Evolutionary conservation across 352 stramenopile species (phyloP), one percentile per base, ranked within the genome.

Genomic region (Phytophthora foliorum): DNA sequence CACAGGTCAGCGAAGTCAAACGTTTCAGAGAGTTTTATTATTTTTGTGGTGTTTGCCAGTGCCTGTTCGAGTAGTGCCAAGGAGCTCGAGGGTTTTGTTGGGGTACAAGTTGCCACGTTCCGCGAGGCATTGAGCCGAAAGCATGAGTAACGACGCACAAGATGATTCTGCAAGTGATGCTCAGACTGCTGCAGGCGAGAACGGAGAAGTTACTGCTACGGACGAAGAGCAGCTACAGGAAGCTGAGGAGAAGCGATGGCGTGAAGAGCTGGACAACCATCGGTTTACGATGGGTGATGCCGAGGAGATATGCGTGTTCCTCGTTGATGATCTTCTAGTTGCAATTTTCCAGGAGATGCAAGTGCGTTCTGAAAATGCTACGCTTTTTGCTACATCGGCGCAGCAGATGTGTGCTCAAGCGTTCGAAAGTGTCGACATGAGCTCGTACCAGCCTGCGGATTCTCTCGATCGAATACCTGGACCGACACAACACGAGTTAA

Each of bases 261-360:
- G 42, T 16, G 32, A 44, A 1, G 16, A 54, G 5, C 17, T 82
- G 7, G 36, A 75, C 10, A 42, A 42, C 1, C 46, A 24, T 17
- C 69, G 63, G 22, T 4, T 19, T 9, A 38, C 59, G 5, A 25
- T 86, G 22, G 74, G 63, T 8, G 76, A 84, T 19, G 71, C 78
- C 0, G 80, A 89, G 48, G 74, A 84, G 6, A 61, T 69, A 2
- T 74, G 65, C 17, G 61, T 75, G 13, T 74, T 67, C 38, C 32
- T 85, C 6, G 5, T 83, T 14, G 50, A 72, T 9, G 80, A 84
- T 27, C 42, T 81, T 6, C 32, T 85, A 13, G 56, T 71, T 21
- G 74, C 70, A n/a, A 77, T 89, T 29, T 89, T 89, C 16, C 25
- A 74, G 24, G 70, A 85, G 39, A 84, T 87, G 75, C 70, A 78